Conservation (phyloP, 345 rosid genomes). For the Hirschfeldia incana region DNA sequence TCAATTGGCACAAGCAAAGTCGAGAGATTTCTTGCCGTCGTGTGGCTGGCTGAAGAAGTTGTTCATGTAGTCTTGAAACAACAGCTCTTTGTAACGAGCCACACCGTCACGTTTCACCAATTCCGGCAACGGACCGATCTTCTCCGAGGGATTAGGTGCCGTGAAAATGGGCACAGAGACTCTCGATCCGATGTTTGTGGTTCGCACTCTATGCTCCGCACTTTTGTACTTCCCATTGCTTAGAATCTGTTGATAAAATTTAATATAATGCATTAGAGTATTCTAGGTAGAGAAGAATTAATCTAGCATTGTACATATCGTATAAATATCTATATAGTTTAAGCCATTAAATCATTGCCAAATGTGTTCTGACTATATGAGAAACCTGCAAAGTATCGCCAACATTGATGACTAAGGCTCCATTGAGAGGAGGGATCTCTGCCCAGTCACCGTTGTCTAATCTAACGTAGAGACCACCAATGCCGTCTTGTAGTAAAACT, state of each 20-base stretch:
- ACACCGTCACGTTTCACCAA: slow-evolving; percentile 47
- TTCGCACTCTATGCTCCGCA: slow-evolving; percentile 57
- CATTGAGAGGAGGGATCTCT: slow-evolving; percentile 42
- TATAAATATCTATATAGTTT: too few relatives aligned
- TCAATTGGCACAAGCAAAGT: slow-evolving; percentile 36
- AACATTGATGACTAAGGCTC: slow-evolving; percentile 48
- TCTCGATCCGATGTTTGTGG: slow-evolving; percentile 49
- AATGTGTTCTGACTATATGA: background rate
- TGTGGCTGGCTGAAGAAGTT: slow-evolving; percentile 54
- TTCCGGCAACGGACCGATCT: slow-evolving; percentile 51
- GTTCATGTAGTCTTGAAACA: slow-evolving; percentile 53
- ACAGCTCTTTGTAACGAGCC: slow-evolving; percentile 46
- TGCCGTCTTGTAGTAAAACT: slow-evolving; percentile 57
- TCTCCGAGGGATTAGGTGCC: slow-evolving; percentile 43
- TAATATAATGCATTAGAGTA: background rate
- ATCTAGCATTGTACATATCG: too few relatives aligned
- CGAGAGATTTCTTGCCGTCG: slow-evolving; percentile 62
- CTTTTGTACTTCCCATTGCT: slow-evolving; percentile 66
- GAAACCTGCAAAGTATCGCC: slow-evolving; percentile 48
- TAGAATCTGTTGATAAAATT: slow-evolving; percentile 40
- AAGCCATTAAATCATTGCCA: background rate
- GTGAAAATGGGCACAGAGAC: slow-evolving; percentile 61
- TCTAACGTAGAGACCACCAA: slow-evolving; percentile 66
- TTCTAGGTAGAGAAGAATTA: too few relatives aligned
- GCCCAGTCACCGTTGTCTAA: slow-evolving; percentile 43